Conservation (phyloP, 2,329 filamentous ascomycete genomes). For the Aspergillus thermomutatus region DNA sequence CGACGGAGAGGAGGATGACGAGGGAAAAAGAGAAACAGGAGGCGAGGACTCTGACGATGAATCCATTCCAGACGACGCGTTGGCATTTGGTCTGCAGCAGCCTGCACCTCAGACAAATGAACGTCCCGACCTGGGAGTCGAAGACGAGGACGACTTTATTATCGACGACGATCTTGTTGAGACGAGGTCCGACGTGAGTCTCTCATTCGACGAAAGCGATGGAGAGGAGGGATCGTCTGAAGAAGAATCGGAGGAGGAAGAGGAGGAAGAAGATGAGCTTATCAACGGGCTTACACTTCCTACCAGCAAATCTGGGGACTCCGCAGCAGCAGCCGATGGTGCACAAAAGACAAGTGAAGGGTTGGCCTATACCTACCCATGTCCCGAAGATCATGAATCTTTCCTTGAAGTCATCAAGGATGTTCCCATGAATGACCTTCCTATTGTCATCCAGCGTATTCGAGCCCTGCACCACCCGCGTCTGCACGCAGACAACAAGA, state of each 20-base stretch:
- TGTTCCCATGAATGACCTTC: constrained; percentile 63
- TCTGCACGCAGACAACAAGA: constrained; percentile 79
- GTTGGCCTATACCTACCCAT: constrained; percentile 80
- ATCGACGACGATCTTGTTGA: constrained; percentile 87
- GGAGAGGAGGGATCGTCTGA: constrained; percentile 59
- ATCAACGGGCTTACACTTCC: constrained; percentile 61
- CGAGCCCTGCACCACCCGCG: constrained; percentile 90
- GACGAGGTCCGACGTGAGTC: constrained; percentile 61
- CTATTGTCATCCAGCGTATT: constrained; percentile 81
- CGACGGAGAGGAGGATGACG: constrained; percentile 56
- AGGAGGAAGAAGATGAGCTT: constrained; percentile 65
- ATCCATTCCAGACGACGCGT: constrained; percentile 53
- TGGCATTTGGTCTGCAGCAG: constrained; percentile 61
- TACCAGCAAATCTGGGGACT: constrained; percentile 13
- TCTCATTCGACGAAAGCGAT: constrained; percentile 40
- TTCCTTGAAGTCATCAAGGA: constrained; percentile 63
- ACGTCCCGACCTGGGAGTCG: constrained; percentile 61
- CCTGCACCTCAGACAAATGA: constrained; percentile 32
- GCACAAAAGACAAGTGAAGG: constrained; percentile 45
- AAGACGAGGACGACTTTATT: constrained; percentile 92
- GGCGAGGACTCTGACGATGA: constrained; percentile 47
- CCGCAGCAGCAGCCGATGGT: constrained; percentile 36
- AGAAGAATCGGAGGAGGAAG: constrained; percentile 53
- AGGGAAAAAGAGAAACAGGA: constrained; percentile 34
- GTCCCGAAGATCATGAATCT: constrained; percentile 74